Conservation (phyloP, 208 protist genomes). For the Trypanosoma congolense region DNA sequence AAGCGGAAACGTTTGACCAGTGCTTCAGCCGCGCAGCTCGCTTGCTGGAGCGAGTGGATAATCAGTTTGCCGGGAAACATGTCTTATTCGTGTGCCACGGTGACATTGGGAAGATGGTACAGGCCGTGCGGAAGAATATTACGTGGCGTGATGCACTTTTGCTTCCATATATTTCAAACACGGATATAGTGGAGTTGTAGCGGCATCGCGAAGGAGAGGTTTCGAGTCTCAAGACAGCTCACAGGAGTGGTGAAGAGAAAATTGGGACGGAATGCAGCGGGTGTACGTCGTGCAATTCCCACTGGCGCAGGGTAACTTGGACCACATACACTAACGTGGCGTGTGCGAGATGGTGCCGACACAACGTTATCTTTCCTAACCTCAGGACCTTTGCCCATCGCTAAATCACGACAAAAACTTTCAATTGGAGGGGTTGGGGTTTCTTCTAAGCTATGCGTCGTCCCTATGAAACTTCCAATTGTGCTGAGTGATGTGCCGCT, state of each 20-base stretch:
- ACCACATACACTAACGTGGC: no score
- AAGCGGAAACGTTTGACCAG: constrained; percentile 71
- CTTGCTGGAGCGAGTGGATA: constrained; percentile 59
- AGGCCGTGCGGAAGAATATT: constrained; percentile 50
- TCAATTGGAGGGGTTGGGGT: no score
- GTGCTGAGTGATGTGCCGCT: no score
- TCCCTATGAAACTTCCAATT: no score
- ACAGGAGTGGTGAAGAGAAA: neutral
- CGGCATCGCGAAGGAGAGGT: neutral
- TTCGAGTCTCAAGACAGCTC: neutral
- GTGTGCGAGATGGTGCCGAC: no score
- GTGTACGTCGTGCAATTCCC: no score
- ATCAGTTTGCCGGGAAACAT: constrained; percentile 44
- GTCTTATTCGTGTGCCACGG: constrained; percentile 87
- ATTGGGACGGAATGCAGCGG: no score
- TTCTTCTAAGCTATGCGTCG: no score
- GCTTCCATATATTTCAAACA: constrained; percentile 81
- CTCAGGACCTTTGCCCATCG: no score
- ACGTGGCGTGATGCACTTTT: constrained; percentile 65
- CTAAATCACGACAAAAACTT: no score
- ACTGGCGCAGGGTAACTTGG: no score
- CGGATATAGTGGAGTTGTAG: constrained; percentile 57
- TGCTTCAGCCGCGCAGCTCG: constrained; percentile 58
- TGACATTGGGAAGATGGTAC: constrained; percentile 90
- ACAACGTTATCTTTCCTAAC: no score